Evolutionary conservation across 768 basidiomycete species (phyloP).

Genomic region (Serendipita indica): DNA sequence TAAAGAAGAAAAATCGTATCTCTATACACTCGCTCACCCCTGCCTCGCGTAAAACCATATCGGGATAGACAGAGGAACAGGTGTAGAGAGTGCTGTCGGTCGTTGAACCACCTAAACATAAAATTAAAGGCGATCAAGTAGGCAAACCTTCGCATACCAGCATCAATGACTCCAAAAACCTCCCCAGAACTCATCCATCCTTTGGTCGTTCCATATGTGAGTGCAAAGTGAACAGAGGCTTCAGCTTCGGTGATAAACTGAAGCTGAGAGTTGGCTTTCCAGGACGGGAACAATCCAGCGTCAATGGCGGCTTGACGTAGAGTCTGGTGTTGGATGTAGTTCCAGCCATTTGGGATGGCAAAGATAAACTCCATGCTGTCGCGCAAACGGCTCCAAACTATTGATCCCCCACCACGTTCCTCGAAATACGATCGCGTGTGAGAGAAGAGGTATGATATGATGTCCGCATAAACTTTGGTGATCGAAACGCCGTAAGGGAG

Average conservation of each 20-base stretch:
- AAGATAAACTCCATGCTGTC: background rate
- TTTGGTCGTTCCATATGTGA: background rate
- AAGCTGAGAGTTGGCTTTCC: background rate
- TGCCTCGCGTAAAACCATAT: background rate
- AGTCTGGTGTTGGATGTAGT: background rate
- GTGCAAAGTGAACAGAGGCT: constrained; percentile 11
- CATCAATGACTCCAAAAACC: constrained; percentile 1
- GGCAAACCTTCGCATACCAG: too few species aligned
- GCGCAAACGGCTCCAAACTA: background rate
- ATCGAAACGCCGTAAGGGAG: constrained; percentile 4
- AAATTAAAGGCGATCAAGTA: too few species aligned
- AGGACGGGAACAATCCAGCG: background rate
- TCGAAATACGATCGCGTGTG: too few species aligned
- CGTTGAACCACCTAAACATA: constrained; percentile 2
- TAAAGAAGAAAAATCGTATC: background rate
- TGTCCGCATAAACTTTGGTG: constrained; percentile 7
- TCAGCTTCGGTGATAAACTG: constrained; percentile 9
- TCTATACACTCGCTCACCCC: background rate
- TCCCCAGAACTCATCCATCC: background rate
- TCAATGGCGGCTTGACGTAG: background rate
- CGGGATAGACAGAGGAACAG: background rate
- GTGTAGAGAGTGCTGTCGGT: constrained; percentile 4
- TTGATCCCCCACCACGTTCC: background rate
- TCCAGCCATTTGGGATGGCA: constrained; percentile 2
- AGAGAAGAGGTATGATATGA: constrained; percentile 3